phyloP scores from a whole-genome alignment of 2,329 filamentous ascomycete genomes.

The Colletotrichum lupini region DNA sequence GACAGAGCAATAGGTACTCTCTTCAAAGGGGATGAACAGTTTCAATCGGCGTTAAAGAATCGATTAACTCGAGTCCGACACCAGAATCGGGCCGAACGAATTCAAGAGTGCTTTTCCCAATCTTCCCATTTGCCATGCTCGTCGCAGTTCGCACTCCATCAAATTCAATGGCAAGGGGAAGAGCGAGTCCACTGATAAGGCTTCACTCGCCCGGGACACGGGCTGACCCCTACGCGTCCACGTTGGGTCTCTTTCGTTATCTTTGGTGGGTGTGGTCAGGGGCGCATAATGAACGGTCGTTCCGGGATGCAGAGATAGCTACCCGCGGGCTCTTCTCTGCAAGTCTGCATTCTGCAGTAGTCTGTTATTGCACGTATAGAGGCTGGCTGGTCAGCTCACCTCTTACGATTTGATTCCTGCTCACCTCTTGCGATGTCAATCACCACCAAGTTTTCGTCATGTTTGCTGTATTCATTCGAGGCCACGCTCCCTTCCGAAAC shows the following conservation, averaged over 20 bases:
- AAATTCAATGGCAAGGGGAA: not conserved
- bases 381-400: not conserved
- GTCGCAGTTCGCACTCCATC: not conserved
- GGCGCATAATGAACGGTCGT: not conserved
- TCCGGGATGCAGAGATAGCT: not conserved
- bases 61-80: not conserved
- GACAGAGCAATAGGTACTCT: too few relatives aligned
- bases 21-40: not conserved
- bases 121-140: not conserved
- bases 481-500: not conserved
- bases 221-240: not conserved
- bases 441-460: not conserved
- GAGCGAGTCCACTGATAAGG: not conserved
- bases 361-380: not conserved
- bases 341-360: not conserved
- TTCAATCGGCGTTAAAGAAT: not conserved
- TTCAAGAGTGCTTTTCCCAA: not conserved
- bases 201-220: not conserved
- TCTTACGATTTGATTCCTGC: not conserved
- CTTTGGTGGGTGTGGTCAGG: not conserved
- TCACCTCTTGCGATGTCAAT: not conserved
- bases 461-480: too few relatives aligned
- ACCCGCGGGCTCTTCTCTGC: not conserved
- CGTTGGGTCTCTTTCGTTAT: slow-evolving; percentile 1
- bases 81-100: not conserved